Evolutionary conservation across 1,139 yeast genomes (phyloP), one percentile per base, ranked within the genome.

Genomic region (Candida sojae): DNA sequence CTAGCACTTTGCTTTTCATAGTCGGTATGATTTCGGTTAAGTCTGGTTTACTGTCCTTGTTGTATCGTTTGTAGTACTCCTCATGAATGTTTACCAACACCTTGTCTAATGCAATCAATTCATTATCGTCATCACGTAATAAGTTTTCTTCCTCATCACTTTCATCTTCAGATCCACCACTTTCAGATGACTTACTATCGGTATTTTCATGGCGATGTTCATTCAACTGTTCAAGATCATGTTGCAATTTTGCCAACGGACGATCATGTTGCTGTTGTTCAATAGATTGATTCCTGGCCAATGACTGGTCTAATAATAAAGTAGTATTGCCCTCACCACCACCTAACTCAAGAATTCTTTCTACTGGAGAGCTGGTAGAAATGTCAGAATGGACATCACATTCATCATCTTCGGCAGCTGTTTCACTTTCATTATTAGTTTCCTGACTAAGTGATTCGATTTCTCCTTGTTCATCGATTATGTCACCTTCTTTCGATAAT

Each of bases 161-260:
- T 37, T 63, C 48, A 50, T 59, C 50, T 9, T 48, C 53, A 3
- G 59, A 57, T 5, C 57, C 53, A 13, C 39, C 42, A 38, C 54
- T 46, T 34, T 28, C 33, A 8, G n/a, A 6, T 5, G 58, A 52
- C 32, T 44, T 44, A 12, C 46, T 48, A n/a, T 45, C 56, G 37
- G 47, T 43, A 28, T 12, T 26, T 8, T 47, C 43, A 39, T 63
- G 67, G 28, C 64, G 68, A 39, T 61, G 64, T 45, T 71, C 72
- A 46, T 77, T 73, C 36, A 80, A 70, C 52, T 80, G 78, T 50
- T 87, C 92, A 52, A 90, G 71, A 57, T 85, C 84, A 58, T 85
- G 84, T 62, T 90, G 97, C 45, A 89, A 71, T 55, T 85, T 87
- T 0, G 96, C 96, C 53, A 91, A 70, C 0, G 97, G 97, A 52